These are phyloP conservation scores for Linanthus parryae DNA, from an alignment of 148 eudicot species.

Conservation along the genomic window DNA sequence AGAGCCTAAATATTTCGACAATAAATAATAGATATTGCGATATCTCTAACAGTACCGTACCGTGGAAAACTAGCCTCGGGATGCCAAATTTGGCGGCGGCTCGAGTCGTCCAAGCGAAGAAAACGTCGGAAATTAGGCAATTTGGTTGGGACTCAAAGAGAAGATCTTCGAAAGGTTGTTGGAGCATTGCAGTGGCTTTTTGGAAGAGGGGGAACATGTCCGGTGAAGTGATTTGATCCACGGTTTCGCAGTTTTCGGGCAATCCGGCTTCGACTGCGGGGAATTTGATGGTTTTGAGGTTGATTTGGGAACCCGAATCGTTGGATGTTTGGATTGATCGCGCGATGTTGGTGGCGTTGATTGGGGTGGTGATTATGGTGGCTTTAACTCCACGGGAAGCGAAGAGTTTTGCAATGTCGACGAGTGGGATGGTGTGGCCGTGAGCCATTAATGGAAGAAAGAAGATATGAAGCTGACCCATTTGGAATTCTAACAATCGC, in stretches of 20 bases:
- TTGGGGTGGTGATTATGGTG: too few relatives aligned
- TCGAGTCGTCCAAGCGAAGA: neutral
- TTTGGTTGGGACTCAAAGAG: neutral
- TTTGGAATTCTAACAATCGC: too few relatives aligned
- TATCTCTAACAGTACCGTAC: too few relatives aligned
- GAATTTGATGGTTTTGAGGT: neutral
- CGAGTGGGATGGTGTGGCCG: neutral
- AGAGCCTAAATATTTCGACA: too few relatives aligned
- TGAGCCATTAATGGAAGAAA: conserved; percentile 2
- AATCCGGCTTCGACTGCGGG: neutral
- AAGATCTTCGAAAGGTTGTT: neutral
- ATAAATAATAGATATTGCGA: too few relatives aligned
- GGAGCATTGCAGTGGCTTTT: neutral
- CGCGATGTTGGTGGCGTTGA: neutral
- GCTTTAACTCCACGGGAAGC: neutral
- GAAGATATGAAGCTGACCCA: too few relatives aligned
- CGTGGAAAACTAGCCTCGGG: neutral
- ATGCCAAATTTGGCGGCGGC: neutral
- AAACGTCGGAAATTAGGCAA: neutral
- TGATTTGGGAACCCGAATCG: neutral
- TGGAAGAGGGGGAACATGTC: neutral
- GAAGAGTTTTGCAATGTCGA: neutral
- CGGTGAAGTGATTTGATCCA: neutral
- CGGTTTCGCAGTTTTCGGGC: neutral
- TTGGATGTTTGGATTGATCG: neutral